A percentile compares a stretch with the other conserved stretches of the same genome.
Evolutionary conservation across 768 basidiomycete genomes (phyloP).

Genomic region (Tylopilus sp.): DNA sequence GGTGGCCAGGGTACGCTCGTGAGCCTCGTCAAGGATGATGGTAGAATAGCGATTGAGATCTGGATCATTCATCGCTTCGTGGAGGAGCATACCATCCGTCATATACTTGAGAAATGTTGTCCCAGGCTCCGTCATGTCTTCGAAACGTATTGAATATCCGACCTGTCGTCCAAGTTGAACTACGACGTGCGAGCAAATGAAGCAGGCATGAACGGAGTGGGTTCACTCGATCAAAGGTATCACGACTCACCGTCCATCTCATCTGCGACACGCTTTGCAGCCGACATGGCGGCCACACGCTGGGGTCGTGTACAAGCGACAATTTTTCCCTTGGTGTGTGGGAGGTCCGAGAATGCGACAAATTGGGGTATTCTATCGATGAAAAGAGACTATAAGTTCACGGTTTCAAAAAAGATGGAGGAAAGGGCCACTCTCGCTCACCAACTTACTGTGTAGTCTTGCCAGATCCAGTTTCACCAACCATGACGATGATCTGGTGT

Average conservation of each 20-base stretch:
- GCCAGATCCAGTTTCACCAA: no score
- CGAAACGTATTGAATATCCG: slow-evolving; percentile 97
- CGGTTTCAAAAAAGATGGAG: no score
- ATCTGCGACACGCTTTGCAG: slow-evolving; percentile 98
- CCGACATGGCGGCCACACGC: slow-evolving; percentile 95
- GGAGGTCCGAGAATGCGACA: slow-evolving; percentile 88
- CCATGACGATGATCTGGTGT: no score
- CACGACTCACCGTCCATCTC: slow-evolving; percentile 89
- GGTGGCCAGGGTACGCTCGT: slow-evolving; percentile 95
- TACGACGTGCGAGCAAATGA: slow-evolving; percentile 27
- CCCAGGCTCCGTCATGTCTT: slow-evolving; percentile 78
- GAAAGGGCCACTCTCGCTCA: no score
- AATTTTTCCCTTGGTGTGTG: slow-evolving; percentile 84
- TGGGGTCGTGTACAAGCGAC: slow-evolving; percentile 97
- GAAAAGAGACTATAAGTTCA: slow-evolving; percentile 28
- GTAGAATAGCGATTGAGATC: slow-evolving; percentile 89
- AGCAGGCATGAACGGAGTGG: slow-evolving; percentile 3
- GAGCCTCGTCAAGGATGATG: slow-evolving; percentile 97
- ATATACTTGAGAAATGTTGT: slow-evolving; percentile 98
- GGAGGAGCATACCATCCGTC: slow-evolving; percentile 98
- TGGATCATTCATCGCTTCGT: slow-evolving; percentile 97
- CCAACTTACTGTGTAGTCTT: no score
- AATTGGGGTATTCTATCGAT: slow-evolving; percentile 87
- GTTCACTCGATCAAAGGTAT: background rate
- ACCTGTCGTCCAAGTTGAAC: slow-evolving; percentile 92